Percentiles rank a stretch among this genome's conserved stretches.
Evolutionary conservation across 768 basidiomycete species (phyloP).

Genomic region (Lactarius psammicola): DNA sequence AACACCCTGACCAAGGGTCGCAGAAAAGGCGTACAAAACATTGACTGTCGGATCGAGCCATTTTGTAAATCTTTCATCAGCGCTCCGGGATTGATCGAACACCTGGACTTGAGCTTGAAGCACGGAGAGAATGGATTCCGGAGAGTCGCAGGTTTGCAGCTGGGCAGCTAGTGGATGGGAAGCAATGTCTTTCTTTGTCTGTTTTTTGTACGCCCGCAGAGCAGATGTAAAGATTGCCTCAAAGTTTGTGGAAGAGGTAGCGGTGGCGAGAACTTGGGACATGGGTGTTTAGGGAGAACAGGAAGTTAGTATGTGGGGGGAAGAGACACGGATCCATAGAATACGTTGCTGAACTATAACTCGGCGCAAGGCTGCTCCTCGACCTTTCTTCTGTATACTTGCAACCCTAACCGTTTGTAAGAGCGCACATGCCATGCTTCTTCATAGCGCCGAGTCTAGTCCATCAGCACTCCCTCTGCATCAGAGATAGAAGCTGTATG

Average conservation of each 20-base stretch:
- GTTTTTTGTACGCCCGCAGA: background rate
- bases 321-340: too few species aligned
- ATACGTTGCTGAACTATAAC: too few species aligned
- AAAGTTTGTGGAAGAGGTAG: background rate
- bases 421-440: too few species aligned
- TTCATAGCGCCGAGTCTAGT: too few species aligned
- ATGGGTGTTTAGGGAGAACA: too few species aligned
- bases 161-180: background rate
- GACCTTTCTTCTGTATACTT: too few species aligned
- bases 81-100: background rate
- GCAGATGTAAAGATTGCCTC: background rate
- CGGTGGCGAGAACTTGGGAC: too few species aligned
- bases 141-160: background rate
- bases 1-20: background rate
- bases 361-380: too few species aligned
- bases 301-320: too few species aligned
- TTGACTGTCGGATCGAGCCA: slow-evolving; percentile 6
- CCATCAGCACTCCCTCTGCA: too few species aligned
- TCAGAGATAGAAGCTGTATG: too few species aligned
- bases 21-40: background rate
- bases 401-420: too few species aligned
- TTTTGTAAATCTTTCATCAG: background rate
- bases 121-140: background rate
- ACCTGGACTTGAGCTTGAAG: background rate
- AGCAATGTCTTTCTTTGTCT: background rate